Evolutionary conservation across 768 basidiomycete genomes (phyloP).

Genomic region (Hygrocybe punicea): DNA sequence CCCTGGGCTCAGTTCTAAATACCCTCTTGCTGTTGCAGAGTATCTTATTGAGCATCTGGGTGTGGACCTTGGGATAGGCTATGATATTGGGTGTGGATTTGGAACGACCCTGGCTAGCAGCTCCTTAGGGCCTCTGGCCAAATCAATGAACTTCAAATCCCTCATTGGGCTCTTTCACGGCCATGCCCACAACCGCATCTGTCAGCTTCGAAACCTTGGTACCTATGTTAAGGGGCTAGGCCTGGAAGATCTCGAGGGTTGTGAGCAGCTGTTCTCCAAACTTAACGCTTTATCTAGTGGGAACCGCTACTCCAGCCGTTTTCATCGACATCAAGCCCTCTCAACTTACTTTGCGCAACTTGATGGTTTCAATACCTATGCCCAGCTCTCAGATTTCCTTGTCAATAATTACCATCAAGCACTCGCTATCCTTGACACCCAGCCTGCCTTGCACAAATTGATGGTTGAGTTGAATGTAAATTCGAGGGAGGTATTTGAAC

Average conservation of each 20-base stretch:
- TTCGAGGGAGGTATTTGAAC: not conserved
- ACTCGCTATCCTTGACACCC: slow-evolving; percentile 19
- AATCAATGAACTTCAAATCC: not conserved
- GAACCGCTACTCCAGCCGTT: slow-evolving; percentile 17
- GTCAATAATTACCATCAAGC: slow-evolving; percentile 32
- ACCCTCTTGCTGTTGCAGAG: slow-evolving; percentile 23
- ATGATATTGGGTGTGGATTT: slow-evolving; percentile 25
- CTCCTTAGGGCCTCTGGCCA: slow-evolving; percentile 8
- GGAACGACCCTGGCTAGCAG: slow-evolving; percentile 10
- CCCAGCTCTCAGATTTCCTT: slow-evolving; percentile 12
- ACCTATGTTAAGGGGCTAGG: slow-evolving; percentile 29
- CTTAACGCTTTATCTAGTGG: slow-evolving; percentile 26
- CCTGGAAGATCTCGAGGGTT: slow-evolving; percentile 30
- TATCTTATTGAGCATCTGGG: slow-evolving; percentile 20
- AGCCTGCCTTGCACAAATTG: not conserved
- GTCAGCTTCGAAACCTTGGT: slow-evolving; percentile 4
- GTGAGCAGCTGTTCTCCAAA: slow-evolving; percentile 25
- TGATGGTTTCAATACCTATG: slow-evolving; percentile 18
- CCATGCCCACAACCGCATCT: slow-evolving; percentile 12
- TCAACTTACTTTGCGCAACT: slow-evolving; percentile 19
- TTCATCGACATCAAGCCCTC: slow-evolving; percentile 25
- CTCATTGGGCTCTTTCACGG: slow-evolving; percentile 22
- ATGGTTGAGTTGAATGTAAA: not conserved
- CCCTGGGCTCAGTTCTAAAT: slow-evolving; percentile 25
- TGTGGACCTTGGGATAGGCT: slow-evolving; percentile 22